Base-by-base conservation (phyloP, 345 rosid genomes). In the Draba incana region DNA sequence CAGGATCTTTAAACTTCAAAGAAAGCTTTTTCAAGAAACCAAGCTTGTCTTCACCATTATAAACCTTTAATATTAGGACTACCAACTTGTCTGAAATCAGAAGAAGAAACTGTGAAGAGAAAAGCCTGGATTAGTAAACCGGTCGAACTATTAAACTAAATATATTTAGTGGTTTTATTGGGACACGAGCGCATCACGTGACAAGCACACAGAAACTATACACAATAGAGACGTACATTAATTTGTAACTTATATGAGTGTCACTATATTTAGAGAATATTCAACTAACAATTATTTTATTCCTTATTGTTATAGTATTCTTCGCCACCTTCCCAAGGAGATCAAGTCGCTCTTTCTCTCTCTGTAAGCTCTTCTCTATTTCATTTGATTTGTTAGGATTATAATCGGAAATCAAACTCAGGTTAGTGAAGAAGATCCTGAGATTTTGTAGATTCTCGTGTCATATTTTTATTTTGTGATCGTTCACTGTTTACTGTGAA, bases 1-100 rank as follows among this genome's bases (percentile, higher is more conserved):
- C 86, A 59, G 99, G 92, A 49, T 91, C 85, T 78, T 85, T 94
- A 78, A 94, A 89, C 84, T 89, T 94, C 83, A 86, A 81, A 59
- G 90, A 70, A 67, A 94, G 81, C 77, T 84, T 94, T 86, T 91
- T 89, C 82, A 94, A 66, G 81, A 94, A 94, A 64, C 90, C 87
- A 4, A 85, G 75, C 79, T 94, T 94, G 70, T 94, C 96, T 57
- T 84, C 90, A 55, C 92, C 88, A 12, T 84, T 74, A 48, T 84
- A 94, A 68, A 75, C 81, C 92, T 42, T 77, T 78, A 20, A 90
- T 59, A 69, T 90, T 89, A 56, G 97, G 95, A 72, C 72, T 75
- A 10, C 99, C 99, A 45, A 82, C 88, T 81, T 81, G 72, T 77
- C 84, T 84, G 6, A 78, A 8, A 68, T 94, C 99, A 64, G 62